Conservation (phyloP, 805 yeast species). For the Monosporozyma yasuniensis region DNA sequence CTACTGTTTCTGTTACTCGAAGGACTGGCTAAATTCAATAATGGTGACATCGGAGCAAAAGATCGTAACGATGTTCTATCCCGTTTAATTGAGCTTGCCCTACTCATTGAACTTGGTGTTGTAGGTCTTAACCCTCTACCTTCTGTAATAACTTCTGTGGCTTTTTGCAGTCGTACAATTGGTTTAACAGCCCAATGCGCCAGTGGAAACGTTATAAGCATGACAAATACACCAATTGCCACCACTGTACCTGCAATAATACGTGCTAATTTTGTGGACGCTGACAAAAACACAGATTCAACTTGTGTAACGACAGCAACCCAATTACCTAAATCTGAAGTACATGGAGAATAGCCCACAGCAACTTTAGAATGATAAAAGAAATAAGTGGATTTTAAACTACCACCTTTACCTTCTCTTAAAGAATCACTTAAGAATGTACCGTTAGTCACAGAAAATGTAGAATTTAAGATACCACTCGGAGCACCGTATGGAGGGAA, state of each 20-base stretch:
- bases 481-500: conserved; percentile 32
- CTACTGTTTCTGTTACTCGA: not conserved
- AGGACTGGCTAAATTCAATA: not conserved
- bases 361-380: conserved; percentile 38
- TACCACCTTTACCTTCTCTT: conserved; percentile 34
- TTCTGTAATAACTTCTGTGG: conserved; percentile 52
- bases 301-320: conserved; percentile 64
- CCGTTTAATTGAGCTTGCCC: conserved; percentile 15
- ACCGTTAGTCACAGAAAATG: conserved; percentile 24
- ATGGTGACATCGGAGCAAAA: conserved; percentile 2
- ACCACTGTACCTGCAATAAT: conserved; percentile 72
- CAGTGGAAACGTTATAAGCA: conserved; percentile 68
- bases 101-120: conserved; percentile 16
- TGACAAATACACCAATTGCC: conserved; percentile 67
- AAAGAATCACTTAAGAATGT: conserved; percentile 33
- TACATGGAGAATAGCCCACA: conserved; percentile 45
- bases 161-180: conserved; percentile 65
- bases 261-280: conserved; percentile 51
- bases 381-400: conserved; percentile 31
- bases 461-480: conserved; percentile 11
- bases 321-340: conserved; percentile 48
- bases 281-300: conserved; percentile 48
- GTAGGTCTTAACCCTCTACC: conserved; percentile 33
- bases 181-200: conserved; percentile 83
- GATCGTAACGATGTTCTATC: conserved; percentile 5